Evolutionary conservation across 2,329 filamentous ascomycete genomes (phyloP).

Genomic region (Beauveria varroae): DNA sequence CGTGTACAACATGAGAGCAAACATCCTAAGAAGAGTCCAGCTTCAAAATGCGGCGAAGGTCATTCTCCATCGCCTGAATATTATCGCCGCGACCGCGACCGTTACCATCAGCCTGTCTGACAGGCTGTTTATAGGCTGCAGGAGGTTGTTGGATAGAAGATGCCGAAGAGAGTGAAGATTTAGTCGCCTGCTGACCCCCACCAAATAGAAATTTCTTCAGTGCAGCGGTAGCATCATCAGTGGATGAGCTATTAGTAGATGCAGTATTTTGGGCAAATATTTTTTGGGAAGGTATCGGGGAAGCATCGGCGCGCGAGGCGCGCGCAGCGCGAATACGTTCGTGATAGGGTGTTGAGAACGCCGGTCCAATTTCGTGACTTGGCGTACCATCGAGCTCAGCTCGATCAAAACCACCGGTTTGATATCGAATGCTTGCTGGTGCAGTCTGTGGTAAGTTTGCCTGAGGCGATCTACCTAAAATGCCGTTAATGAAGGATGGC

Average conservation of each 20-base stretch:
- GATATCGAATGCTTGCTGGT: slow-evolving; percentile 24
- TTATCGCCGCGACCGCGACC: slow-evolving; percentile 21
- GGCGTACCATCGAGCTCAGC: slow-evolving; percentile 57
- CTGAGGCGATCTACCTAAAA: neutral
- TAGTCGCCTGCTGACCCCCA: slow-evolving; percentile 16
- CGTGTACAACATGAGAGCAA: neutral
- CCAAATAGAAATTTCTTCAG: slow-evolving; percentile 49
- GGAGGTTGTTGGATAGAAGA: neutral
- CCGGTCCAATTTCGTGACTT: slow-evolving; percentile 50
- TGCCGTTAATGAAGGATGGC: neutral
- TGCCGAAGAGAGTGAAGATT: slow-evolving; percentile 1
- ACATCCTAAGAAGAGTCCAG: slow-evolving; percentile 17
- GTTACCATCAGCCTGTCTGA: neutral
- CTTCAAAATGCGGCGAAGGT: slow-evolving; percentile 46
- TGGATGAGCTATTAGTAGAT: slow-evolving; percentile 27
- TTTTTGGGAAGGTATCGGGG: slow-evolving; percentile 19
- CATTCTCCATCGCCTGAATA: slow-evolving; percentile 44
- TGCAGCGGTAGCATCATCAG: slow-evolving; percentile 9
- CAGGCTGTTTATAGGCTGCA: neutral
- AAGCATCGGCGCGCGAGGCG: slow-evolving; percentile 21
- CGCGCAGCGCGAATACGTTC: slow-evolving; percentile 53
- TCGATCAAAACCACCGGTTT: slow-evolving; percentile 20
- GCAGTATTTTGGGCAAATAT: slow-evolving; percentile 29
- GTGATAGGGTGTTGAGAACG: slow-evolving; percentile 60
- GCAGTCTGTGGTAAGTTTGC: slow-evolving; percentile 30